These are phyloP conservation scores for Oemleria cerasiformis DNA, from an alignment of 306 rosid genomes.

Conservation along the genomic window DNA sequence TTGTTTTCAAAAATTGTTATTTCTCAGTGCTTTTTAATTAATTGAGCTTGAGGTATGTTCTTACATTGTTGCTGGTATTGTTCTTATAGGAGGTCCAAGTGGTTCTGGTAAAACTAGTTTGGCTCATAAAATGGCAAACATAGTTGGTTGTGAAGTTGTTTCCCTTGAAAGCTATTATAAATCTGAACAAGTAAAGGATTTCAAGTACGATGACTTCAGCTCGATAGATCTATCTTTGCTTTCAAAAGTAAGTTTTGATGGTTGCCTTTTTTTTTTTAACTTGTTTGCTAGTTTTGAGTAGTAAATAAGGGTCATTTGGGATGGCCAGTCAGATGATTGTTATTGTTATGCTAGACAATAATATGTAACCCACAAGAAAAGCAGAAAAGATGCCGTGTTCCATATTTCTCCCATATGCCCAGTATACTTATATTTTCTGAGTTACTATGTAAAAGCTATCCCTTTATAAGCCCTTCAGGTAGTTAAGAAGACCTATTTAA, in stretches of 20 bases:
- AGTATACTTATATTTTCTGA: neutral
- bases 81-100: slow-evolving; percentile 93
- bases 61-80: slow-evolving; percentile 25
- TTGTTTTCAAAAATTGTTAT: neutral
- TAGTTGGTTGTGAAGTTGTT: slow-evolving; percentile 94
- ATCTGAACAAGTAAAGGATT: slow-evolving; percentile 81
- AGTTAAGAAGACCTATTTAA: neutral
- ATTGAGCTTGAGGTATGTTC: slow-evolving; percentile 24
- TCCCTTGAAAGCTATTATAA: slow-evolving; percentile 93
- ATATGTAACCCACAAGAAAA: slow-evolving; percentile 2
- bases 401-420: neutral
- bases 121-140: slow-evolving; percentile 99
- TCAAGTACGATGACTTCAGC: slow-evolving; percentile 85
- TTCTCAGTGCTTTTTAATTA: neutral
- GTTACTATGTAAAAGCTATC: neutral
- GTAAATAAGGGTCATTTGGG: neutral
- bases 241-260: slow-evolving; percentile 58
- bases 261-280: neutral
- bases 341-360: neutral
- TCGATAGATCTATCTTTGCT: slow-evolving; percentile 82
- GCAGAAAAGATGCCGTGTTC: neutral
- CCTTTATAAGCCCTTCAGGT: neutral
- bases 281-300: neutral
- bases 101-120: slow-evolving; percentile 99
- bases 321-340: neutral